These are phyloP conservation scores for Emmonsia crescens DNA, from an alignment of 2,329 filamentous ascomycete species.

Conservation along the genomic window DNA sequence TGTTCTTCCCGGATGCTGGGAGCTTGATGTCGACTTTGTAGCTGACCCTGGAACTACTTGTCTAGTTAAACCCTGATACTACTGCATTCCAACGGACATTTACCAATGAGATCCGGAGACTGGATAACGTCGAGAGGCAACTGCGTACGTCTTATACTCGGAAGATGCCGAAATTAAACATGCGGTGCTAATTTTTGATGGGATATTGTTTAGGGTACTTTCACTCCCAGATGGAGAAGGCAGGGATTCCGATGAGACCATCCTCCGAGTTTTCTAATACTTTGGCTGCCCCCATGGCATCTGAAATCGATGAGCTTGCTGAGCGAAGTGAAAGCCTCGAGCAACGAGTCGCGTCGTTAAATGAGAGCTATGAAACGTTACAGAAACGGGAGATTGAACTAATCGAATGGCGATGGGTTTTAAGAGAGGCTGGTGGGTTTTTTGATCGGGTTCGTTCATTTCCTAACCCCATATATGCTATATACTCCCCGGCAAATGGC, in stretches of 20 bases:
- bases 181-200: conserved; percentile 4
- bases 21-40: not conserved
- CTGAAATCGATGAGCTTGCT: conserved; percentile 90
- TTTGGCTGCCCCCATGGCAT: conserved; percentile 75
- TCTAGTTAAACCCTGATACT: conserved; percentile 79
- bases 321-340: conserved; percentile 89
- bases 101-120: conserved; percentile 89
- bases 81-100: conserved; percentile 95
- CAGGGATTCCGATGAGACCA: conserved; percentile 71
- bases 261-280: conserved; percentile 84
- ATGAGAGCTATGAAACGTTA: conserved; percentile 96
- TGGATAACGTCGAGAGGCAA: conserved; percentile 97
- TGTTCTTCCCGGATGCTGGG: conserved; percentile 24
- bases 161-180: conserved; percentile 1
- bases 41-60: conserved; percentile 12
- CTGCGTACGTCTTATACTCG: conserved; percentile 56
- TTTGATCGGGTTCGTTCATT: conserved; percentile 60
- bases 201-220: conserved; percentile 63
- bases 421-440: conserved; percentile 92
- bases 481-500: not conserved
- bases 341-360: conserved; percentile 79
- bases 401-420: conserved; percentile 96
- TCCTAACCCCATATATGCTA: not conserved
- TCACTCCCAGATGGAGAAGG: conserved; percentile 89
- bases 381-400: conserved; percentile 97